Conservation (phyloP, 208 protist genomes). For the Trypanosoma boissoni region DNA sequence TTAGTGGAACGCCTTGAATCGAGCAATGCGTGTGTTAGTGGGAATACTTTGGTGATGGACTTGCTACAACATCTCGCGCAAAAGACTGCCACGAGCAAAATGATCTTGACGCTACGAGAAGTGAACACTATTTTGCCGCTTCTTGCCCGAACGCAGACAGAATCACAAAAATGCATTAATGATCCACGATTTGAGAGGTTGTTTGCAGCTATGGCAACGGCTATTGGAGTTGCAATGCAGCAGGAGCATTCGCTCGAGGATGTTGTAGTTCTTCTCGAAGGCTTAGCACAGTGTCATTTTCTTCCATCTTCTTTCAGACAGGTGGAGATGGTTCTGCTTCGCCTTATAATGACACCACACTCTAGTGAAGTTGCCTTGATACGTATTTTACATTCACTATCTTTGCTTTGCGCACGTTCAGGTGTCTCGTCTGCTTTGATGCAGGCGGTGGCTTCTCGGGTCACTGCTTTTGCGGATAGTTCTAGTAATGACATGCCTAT, state of each 20-base stretch:
- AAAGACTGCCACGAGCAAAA: conserved; percentile 43
- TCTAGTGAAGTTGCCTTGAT: conserved; percentile 25
- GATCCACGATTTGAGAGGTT: conserved; percentile 38
- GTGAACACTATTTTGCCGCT: conserved; percentile 60
- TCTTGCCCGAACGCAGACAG: conserved; percentile 34
- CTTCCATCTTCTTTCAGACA: conserved; percentile 48
- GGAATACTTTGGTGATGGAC: conserved; percentile 39
- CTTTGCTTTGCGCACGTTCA: conserved; percentile 12
- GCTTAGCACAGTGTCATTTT: conserved; percentile 55
- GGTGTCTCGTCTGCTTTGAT: conserved; percentile 44
- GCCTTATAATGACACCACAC: conserved; percentile 28
- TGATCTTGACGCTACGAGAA: conserved; percentile 42
- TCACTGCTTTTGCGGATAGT: conserved; percentile 2
- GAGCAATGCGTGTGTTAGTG: conserved; percentile 7
- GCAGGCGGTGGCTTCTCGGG: conserved; percentile 38
- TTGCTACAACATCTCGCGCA: conserved; percentile 71
- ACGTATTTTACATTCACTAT: conserved; percentile 35
- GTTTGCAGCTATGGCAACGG: conserved; percentile 39
- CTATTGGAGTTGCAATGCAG: conserved; percentile 60
- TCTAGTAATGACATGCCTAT: neutral
- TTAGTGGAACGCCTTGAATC: conserved; percentile 53
- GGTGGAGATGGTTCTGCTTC: conserved; percentile 67
- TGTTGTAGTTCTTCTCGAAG: conserved; percentile 52
- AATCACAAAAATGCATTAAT: conserved; percentile 7
- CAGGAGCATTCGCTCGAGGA: conserved; percentile 17